phyloP scores from a whole-genome alignment of 106 monocot genomes.

The Hemerocallis citrina region DNA sequence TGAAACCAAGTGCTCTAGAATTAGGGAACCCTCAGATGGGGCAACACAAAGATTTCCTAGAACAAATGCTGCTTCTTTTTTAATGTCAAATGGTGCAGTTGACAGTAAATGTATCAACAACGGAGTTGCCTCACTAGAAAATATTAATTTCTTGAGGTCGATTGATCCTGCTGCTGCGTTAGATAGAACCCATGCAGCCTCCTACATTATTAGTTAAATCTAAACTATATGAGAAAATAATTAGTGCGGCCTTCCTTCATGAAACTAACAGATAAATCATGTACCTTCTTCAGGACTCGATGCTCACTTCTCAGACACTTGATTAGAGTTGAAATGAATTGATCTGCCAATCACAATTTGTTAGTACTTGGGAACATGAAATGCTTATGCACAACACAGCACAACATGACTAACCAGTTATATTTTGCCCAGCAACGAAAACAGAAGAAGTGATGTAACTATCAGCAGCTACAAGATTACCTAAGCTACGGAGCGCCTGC shows the following conservation, averaged over 20 bases:
- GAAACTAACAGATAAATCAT: not conserved
- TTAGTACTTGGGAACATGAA: slow-evolving; percentile 9
- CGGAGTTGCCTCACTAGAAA: slow-evolving; percentile 51
- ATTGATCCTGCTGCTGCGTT: slow-evolving; percentile 80
- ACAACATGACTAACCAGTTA: slow-evolving; percentile 38
- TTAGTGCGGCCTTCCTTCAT: not conserved
- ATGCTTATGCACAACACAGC: not conserved
- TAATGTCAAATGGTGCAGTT: slow-evolving; percentile 74
- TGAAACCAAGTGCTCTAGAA: slow-evolving; percentile 53
- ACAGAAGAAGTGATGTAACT: slow-evolving; percentile 41
- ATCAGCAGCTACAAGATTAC: slow-evolving; percentile 81
- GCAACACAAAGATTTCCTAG: slow-evolving; percentile 87
- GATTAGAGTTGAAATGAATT: slow-evolving; percentile 49
- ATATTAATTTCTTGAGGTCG: slow-evolving; percentile 77
- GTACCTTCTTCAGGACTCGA: slow-evolving; percentile 84
- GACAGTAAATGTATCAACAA: slow-evolving; percentile 57
- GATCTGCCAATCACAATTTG: slow-evolving; percentile 35
- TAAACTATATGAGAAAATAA: slow-evolving; percentile 4
- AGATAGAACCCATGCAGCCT: slow-evolving; percentile 88
- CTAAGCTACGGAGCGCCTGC: slow-evolving; percentile 89
- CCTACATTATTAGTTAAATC: slow-evolving; percentile 31
- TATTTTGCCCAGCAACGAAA: slow-evolving; percentile 51
- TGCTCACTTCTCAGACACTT: slow-evolving; percentile 87
- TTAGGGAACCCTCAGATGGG: slow-evolving; percentile 44
- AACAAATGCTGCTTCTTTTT: slow-evolving; percentile 83